Percentiles rank a stretch among this genome's conserved stretches.
phyloP scores from a whole-genome alignment of 257 asterid genomes.

The Henckelia pumila region DNA sequence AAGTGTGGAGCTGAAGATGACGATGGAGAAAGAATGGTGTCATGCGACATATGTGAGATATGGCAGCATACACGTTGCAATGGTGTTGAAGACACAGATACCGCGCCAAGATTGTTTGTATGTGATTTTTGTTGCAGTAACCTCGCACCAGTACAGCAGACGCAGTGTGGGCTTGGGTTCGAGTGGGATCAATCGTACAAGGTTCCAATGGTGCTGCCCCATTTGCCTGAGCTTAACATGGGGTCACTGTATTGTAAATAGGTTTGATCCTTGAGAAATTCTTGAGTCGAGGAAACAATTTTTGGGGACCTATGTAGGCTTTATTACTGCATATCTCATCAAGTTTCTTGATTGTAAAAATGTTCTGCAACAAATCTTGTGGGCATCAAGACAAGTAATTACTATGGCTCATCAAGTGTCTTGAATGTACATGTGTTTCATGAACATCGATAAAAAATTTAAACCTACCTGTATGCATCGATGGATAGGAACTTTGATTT shows the following conservation, averaged over 20 bases:
- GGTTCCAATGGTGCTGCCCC: slow-evolving; percentile 19
- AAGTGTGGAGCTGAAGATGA: slow-evolving; percentile 87
- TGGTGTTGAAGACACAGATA: slow-evolving; percentile 68
- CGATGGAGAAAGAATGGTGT: slow-evolving; percentile 92
- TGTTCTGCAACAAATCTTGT: not conserved
- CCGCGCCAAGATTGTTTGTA: slow-evolving; percentile 67
- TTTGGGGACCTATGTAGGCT: not conserved
- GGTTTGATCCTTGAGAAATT: not conserved
- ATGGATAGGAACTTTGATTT: no score
- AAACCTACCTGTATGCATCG: no score
- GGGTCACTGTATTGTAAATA: slow-evolving; percentile 26
- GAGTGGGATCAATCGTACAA: slow-evolving; percentile 18
- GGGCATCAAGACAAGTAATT: not conserved
- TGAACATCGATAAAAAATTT: no score
- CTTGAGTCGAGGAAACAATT: not conserved
- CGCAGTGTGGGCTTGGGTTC: slow-evolving; percentile 21
- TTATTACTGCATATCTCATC: no score
- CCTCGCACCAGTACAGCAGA: slow-evolving; percentile 52
- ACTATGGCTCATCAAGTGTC: not conserved
- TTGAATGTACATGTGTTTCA: no score
- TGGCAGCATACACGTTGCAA: slow-evolving; percentile 91
- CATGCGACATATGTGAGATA: slow-evolving; percentile 80
- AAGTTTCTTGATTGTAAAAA: no score
- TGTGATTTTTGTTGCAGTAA: slow-evolving; percentile 63
- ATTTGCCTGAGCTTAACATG: slow-evolving; percentile 25